A percentile compares a stretch with the other conserved stretches of the same genome.
Conservation (phyloP, 2,329 filamentous ascomycete genomes). For the Hypomyces rosellus region DNA sequence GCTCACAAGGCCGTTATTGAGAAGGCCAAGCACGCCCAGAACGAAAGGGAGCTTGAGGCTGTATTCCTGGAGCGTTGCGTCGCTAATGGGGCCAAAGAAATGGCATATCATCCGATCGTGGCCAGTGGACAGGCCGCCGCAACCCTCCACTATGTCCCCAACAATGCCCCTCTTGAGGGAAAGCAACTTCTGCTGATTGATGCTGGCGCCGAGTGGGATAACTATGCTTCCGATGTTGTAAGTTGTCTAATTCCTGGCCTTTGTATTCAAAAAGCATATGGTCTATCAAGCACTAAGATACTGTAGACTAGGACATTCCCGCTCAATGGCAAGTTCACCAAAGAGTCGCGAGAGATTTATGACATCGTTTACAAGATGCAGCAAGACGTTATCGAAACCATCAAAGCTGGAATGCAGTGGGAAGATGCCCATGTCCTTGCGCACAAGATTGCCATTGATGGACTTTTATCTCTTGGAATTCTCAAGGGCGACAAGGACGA, state of each 20-base stretch:
- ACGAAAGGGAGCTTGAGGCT: constrained; percentile 79
- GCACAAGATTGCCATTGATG: constrained; percentile 75
- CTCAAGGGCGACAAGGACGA: constrained; percentile 62
- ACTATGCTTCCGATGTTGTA: constrained; percentile 64
- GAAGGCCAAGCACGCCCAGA: constrained; percentile 56
- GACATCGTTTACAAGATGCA: constrained; percentile 85
- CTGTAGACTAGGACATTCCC: constrained; percentile 77
- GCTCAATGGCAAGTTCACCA: constrained; percentile 63
- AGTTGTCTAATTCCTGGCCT: constrained; percentile 16
- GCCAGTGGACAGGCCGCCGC: constrained; percentile 74
- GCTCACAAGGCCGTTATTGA: constrained; percentile 60
- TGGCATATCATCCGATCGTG: constrained; percentile 83
- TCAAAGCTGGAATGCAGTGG: constrained; percentile 71
- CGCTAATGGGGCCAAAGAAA: constrained; percentile 67
- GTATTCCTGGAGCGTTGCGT: constrained; percentile 73
- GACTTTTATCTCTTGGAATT: constrained; percentile 69
- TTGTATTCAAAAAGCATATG: not conserved
- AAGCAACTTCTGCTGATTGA: constrained; percentile 81
- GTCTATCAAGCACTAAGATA: constrained; percentile 2
- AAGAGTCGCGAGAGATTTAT: constrained; percentile 69
- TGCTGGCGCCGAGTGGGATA: constrained; percentile 70
- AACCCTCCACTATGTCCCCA: constrained; percentile 82
- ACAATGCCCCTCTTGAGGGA: constrained; percentile 60
- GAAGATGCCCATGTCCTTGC: constrained; percentile 75
- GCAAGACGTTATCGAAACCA: constrained; percentile 62